Base-by-base conservation (phyloP, 2,329 filamentous ascomycete species). In the Fusarium sp. region DNA sequence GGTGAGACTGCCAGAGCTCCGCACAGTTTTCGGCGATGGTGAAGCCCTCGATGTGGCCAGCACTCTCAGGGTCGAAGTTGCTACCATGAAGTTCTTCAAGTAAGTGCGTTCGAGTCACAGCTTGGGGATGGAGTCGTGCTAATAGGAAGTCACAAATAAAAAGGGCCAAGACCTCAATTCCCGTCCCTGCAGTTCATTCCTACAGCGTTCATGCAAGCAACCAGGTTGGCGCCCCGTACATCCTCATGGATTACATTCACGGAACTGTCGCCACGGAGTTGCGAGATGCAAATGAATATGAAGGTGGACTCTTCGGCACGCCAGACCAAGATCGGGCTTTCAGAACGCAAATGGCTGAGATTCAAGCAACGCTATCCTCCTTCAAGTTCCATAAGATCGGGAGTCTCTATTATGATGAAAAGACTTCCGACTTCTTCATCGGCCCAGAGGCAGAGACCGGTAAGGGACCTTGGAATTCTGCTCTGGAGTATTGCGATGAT, bases 21-120 rank as follows among this genome's bases (percentile, higher is more conserved):
- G 31, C 3, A n/a, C 31, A 17, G 31, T 24, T 0, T 18, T 51
- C 31, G 22, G 48, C 1, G 22, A 35, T 31, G 22, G 48, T 0
- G 22, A 35, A 51, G 15, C 17, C 15, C 28, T 35, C 15, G 22
- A 35, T 18, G 22, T 51, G 22, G 31, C 48, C 28, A 33, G 28
- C 0, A 35, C 31, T 35, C 48, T 33, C 22, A 35, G 13, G 15
- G 22, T 35, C 1, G 48, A 35, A 7, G 48, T 51, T 18, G 12
- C 31, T 1, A 35, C 31, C 22, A 51, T 35, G 22, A 51, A 35
- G 48, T 51, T 51, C 31, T 20, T 51, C 22, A 35, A 35, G 31
- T 35, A 33, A 2, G 22, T n/a, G 3, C 7, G 12, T 11, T 33
- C 15, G 3, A 35, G 7, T 0, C 11, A 51, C 28, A 15, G 12